phyloP scores from a whole-genome alignment of 2,329 filamentous ascomycete genomes.

The Didymosphaeria variabile region DNA sequence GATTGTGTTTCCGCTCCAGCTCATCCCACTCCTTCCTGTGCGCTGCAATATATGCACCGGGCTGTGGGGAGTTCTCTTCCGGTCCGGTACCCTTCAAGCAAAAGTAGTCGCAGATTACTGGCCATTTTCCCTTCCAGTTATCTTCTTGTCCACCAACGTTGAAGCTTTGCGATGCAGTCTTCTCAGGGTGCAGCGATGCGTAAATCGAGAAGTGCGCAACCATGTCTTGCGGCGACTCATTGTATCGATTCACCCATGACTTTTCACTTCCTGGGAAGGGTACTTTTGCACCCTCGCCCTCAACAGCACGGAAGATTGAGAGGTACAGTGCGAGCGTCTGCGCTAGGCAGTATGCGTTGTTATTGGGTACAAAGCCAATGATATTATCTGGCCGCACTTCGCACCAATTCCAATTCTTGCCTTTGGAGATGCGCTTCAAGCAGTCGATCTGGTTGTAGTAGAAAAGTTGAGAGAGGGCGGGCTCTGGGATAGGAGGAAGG shows the following conservation, averaged over 20 bases:
- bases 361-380: constrained; percentile 54
- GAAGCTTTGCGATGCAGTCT: constrained; percentile 51
- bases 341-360: constrained; percentile 52
- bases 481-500: constrained; percentile 45
- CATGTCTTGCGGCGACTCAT: constrained; percentile 54
- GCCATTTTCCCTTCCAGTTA: constrained; percentile 57
- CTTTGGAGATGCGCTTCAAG: constrained; percentile 46
- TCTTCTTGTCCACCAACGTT: constrained; percentile 54
- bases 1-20: constrained; percentile 35
- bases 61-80: constrained; percentile 37
- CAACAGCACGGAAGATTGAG: constrained; percentile 46
- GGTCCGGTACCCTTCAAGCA: constrained; percentile 53
- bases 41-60: constrained; percentile 38
- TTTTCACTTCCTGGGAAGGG: constrained; percentile 52
- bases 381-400: constrained; percentile 55
- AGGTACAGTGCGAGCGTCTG: constrained; percentile 52
- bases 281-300: constrained; percentile 51
- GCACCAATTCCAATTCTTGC: constrained; percentile 53
- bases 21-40: constrained; percentile 41
- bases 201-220: constrained; percentile 55
- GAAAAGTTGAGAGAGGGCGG: constrained; percentile 49
- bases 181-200: constrained; percentile 53
- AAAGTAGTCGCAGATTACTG: constrained; percentile 58
- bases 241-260: constrained; percentile 51
- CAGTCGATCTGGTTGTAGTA: constrained; percentile 55